A percentile compares a stretch with the other conserved stretches of the same genome.
These are phyloP conservation scores for Debaryomycetaceae sp. DNA, from an alignment of 1,139 yeast species.

Conservation along the genomic window DNA sequence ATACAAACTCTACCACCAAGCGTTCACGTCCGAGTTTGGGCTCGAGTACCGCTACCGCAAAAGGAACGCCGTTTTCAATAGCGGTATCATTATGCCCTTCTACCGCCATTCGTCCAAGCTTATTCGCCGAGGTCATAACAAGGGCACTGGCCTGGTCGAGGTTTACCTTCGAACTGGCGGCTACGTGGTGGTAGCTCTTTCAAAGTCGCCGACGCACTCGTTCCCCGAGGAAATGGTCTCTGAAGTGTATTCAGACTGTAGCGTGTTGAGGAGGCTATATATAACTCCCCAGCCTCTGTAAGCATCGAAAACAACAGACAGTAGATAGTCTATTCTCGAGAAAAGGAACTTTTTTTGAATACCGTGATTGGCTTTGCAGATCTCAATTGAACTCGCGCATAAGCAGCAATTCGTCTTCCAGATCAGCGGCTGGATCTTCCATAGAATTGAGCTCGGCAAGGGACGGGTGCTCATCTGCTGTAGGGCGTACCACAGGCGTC, in stretches of 20 bases:
- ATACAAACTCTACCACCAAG: constrained; percentile 33
- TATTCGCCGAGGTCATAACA: constrained; percentile 22
- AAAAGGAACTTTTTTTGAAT: background rate
- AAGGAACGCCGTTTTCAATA: constrained; percentile 19
- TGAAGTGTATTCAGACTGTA: constrained; percentile 29
- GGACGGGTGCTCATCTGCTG: constrained; percentile 6
- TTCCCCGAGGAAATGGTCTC: constrained; percentile 36
- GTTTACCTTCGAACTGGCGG: constrained; percentile 48
- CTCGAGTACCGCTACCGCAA: constrained; percentile 25
- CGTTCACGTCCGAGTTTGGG: constrained; percentile 48
- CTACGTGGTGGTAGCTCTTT: constrained; percentile 43
- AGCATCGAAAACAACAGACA: background rate
- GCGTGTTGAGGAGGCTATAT: constrained; percentile 30
- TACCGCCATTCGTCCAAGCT: constrained; percentile 30
- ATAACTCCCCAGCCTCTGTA: background rate
- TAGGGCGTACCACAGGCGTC: background rate
- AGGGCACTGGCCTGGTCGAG: constrained; percentile 14
- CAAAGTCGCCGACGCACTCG: constrained; percentile 14
- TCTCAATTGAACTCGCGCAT: constrained; percentile 27
- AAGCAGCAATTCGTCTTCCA: constrained; percentile 20
- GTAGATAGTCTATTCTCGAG: background rate
- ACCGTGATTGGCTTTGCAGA: background rate
- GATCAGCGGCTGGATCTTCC: constrained; percentile 1
- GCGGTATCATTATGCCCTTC: constrained; percentile 45
- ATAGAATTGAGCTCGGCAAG: constrained; percentile 1